These are phyloP conservation scores for Parmales sp. DNA, from an alignment of 108 stramenopile species.

Conservation along the genomic window DNA sequence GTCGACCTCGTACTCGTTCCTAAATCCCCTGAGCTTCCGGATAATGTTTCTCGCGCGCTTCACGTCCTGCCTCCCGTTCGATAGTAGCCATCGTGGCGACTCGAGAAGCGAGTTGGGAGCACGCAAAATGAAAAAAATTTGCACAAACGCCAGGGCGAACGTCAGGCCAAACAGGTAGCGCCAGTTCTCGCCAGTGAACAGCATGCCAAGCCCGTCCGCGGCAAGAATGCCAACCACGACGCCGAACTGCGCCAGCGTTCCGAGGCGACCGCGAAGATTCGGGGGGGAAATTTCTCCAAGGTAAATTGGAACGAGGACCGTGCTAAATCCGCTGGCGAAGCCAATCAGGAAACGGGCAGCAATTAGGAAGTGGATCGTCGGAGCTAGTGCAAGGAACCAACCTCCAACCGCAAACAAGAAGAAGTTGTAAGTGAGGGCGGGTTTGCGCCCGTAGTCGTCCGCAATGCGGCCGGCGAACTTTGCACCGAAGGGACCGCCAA, in stretches of 20 bases:
- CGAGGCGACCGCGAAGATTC: conserved; percentile 82
- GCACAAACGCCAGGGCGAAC: conserved; percentile 49
- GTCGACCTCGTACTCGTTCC: conserved; percentile 84
- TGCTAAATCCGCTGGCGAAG: conserved; percentile 72
- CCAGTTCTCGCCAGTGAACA: conserved; percentile 57
- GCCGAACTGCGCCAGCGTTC: conserved; percentile 92
- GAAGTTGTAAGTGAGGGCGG: conserved; percentile 55
- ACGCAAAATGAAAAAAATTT: conserved; percentile 58
- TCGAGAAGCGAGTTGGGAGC: conserved; percentile 78
- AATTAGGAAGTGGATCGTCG: conserved; percentile 58
- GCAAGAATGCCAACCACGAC: conserved; percentile 84
- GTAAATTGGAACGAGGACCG: conserved; percentile 89
- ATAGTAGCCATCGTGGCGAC: conserved; percentile 83
- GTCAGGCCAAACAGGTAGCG: conserved; percentile 73
- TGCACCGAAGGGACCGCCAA: conserved; percentile 73
- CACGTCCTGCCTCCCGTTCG: too few species aligned
- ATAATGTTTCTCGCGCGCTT: too few species aligned
- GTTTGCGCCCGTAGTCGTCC: conserved; percentile 57
- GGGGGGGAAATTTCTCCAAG: conserved; percentile 87
- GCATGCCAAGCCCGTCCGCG: conserved; percentile 67
- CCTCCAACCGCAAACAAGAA: conserved; percentile 74
- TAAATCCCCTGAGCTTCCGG: conserved; percentile 76
- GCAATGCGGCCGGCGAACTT: conserved; percentile 39
- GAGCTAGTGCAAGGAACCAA: conserved; percentile 52
- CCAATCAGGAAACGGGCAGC: conserved; percentile 77